Evolutionary conservation across 345 rosid species (phyloP).

Genomic region (Brassica nigra): DNA sequence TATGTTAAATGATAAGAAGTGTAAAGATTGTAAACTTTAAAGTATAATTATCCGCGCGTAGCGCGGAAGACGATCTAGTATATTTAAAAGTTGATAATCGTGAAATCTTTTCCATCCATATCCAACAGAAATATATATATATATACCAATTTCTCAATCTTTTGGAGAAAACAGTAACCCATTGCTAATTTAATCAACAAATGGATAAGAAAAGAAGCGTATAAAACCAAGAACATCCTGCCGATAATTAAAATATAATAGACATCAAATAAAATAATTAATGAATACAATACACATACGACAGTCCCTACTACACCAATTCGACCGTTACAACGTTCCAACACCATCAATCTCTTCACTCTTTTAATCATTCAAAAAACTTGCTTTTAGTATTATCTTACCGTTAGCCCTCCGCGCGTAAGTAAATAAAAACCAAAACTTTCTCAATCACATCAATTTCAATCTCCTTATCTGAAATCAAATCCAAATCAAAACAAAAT

Average conservation of each 20-base stretch:
- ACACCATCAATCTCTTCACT: background rate
- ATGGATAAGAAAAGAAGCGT: constrained; percentile 10
- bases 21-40: too few relatives aligned
- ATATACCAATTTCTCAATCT: background rate
- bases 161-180: background rate
- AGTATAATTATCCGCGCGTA: too few relatives aligned
- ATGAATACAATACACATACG: constrained; percentile 9
- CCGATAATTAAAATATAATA: background rate
- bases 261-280: constrained; percentile 5
- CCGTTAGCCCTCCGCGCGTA: constrained; percentile 32
- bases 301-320: constrained; percentile 21
- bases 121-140: background rate
- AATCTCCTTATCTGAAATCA: background rate
- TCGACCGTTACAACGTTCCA: constrained; percentile 43
- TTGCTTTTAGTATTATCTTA: background rate
- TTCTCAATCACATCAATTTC: constrained; percentile 1
- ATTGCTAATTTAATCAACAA: background rate
- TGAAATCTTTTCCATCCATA: background rate
- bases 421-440: constrained; percentile 5
- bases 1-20: background rate
- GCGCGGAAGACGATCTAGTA: background rate
- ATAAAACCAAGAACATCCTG: constrained; percentile 22
- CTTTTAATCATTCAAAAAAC: constrained; percentile 1
- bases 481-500: background rate
- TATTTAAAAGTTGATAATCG: background rate